Percentiles rank a stretch among this genome's conserved stretches.
Conservation (phyloP, 164 flowering plant species). For the Vitis amurensis region DNA sequence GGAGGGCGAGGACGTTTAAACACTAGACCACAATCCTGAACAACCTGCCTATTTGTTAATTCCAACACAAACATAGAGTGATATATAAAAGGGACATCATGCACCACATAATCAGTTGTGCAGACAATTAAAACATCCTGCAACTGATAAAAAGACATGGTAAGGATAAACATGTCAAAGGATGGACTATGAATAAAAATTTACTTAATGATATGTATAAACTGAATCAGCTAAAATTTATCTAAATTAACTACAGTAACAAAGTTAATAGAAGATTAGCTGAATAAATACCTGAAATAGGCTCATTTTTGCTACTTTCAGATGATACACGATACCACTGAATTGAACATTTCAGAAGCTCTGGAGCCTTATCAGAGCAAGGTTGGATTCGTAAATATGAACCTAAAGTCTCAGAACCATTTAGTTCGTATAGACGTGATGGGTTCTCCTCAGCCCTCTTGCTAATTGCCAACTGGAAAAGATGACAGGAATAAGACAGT, state of each 20-base stretch:
- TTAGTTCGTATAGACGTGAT: conserved; percentile 34
- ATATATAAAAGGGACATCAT: too few relatives aligned
- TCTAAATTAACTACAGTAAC: not conserved
- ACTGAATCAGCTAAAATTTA: not conserved
- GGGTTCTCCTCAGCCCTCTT: conserved; percentile 44
- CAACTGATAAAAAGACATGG: not conserved
- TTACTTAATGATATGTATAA: not conserved
- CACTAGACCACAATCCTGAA: too few relatives aligned
- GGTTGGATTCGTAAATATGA: conserved; percentile 42
- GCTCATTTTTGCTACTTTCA: conserved; percentile 47
- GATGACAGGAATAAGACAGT: not conserved
- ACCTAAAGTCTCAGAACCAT: conserved; percentile 57
- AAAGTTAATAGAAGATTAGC: not conserved
- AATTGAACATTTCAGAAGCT: conserved; percentile 50
- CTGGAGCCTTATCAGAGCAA: conserved; percentile 43
- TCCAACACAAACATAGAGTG: too few relatives aligned
- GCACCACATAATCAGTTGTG: not conserved
- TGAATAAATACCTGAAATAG: conserved; percentile 49
- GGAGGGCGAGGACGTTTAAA: too few relatives aligned
- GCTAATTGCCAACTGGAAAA: conserved; percentile 50
- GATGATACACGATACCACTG: conserved; percentile 63
- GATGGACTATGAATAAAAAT: not conserved
- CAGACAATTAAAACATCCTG: not conserved
- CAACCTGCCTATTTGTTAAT: too few relatives aligned
- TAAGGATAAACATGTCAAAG: not conserved